Conservation (phyloP, 2,329 filamentous ascomycete genomes). For the Pseudogymnoascus sp. region DNA sequence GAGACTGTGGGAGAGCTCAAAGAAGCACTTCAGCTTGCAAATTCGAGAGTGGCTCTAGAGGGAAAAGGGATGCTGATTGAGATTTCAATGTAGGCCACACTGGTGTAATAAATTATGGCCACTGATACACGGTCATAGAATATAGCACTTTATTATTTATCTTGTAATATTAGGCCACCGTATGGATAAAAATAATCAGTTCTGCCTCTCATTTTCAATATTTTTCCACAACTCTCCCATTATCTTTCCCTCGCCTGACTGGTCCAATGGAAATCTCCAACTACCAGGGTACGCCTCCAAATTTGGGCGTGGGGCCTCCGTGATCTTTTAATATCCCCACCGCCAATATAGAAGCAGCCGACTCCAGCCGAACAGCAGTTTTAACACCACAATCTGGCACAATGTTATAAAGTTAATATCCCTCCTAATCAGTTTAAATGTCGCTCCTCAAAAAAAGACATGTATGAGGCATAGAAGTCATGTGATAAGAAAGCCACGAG, state of each 20-base stretch:
- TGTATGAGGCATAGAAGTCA: not conserved
- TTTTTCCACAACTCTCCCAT: too few relatives aligned
- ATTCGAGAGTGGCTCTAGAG: not conserved
- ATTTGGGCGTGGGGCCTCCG: too few relatives aligned
- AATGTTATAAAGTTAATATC: not conserved
- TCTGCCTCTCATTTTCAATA: too few relatives aligned
- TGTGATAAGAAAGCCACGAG: not conserved
- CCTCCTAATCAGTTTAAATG: not conserved
- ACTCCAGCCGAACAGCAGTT: not conserved
- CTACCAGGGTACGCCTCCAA: too few relatives aligned
- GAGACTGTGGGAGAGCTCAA: constrained; percentile 6
- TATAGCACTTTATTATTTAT: too few relatives aligned
- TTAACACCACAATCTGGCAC: not conserved
- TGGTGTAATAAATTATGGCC: too few relatives aligned
- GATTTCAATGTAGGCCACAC: not conserved
- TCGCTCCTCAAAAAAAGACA: not conserved
- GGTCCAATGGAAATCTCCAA: too few relatives aligned
- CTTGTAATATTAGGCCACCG: too few relatives aligned
- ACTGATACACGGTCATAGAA: too few relatives aligned
- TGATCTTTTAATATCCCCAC: too few relatives aligned
- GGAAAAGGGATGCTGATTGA: not conserved
- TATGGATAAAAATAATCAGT: too few relatives aligned
- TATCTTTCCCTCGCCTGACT: too few relatives aligned
- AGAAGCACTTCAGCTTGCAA: constrained; percentile 3
- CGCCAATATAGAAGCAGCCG: not conserved